These are phyloP conservation scores for Phyllachora maydis DNA, from an alignment of 2,329 filamentous ascomycete species.

Conservation along the genomic window DNA sequence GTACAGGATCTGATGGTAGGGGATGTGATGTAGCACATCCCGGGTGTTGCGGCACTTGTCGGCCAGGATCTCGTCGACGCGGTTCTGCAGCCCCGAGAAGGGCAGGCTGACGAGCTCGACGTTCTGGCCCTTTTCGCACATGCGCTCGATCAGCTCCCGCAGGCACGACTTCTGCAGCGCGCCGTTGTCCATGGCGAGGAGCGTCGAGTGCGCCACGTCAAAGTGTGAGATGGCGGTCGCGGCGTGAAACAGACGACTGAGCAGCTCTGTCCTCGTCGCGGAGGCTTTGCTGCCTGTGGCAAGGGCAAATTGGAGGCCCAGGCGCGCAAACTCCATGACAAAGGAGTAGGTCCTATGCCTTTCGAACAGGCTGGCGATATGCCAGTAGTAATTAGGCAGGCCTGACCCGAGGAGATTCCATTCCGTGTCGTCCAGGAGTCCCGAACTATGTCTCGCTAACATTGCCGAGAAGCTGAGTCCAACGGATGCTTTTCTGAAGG, in stretches of 20 bases:
- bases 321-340: constrained; percentile 63
- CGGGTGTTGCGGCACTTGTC: constrained; percentile 49
- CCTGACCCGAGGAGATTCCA: constrained; percentile 50
- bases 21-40: constrained; percentile 41
- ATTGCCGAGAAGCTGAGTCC: constrained; percentile 40
- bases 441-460: constrained; percentile 33
- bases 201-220: constrained; percentile 60
- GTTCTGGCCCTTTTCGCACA: constrained; percentile 46
- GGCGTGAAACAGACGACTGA: constrained; percentile 68
- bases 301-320: constrained; percentile 46
- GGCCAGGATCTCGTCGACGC: constrained; percentile 60
- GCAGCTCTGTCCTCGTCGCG: constrained; percentile 42
- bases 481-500: constrained; percentile 68
- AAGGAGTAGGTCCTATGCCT: constrained; percentile 55
- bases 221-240: constrained; percentile 63
- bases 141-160: constrained; percentile 44
- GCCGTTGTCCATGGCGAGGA: constrained; percentile 36
- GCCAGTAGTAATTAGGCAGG: constrained; percentile 66
- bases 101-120: constrained; percentile 54
- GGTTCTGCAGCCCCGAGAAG: constrained; percentile 55
- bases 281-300: constrained; percentile 6
- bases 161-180: constrained; percentile 55
- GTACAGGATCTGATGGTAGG: constrained; percentile 80
- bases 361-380: constrained; percentile 70
- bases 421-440: constrained; percentile 58